These are phyloP conservation scores for Chlorella sp. DNA, from an alignment of 139 green algal species.

Conservation along the genomic window DNA sequence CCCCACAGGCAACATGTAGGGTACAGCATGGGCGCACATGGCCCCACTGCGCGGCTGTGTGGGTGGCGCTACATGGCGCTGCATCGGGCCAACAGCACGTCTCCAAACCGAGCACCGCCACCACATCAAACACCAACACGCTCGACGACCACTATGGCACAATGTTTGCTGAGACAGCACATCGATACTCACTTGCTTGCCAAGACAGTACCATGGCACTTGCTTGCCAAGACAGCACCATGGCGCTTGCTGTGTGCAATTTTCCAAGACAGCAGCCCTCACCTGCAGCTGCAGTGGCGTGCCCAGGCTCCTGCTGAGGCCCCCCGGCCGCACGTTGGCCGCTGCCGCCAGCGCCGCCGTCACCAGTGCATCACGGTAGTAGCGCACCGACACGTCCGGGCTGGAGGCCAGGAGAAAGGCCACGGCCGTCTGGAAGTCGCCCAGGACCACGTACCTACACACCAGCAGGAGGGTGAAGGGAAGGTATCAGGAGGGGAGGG, in stretches of 20 bases:
- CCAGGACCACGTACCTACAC: conserved; percentile 34
- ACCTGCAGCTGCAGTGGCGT: conserved; percentile 1
- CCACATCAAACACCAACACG: too few relatives aligned
- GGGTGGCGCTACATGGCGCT: too few relatives aligned
- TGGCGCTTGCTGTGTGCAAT: neutral
- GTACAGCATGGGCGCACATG: too few relatives aligned
- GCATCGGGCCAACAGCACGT: too few relatives aligned
- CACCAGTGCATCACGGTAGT: conserved; percentile 65
- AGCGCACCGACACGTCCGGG: conserved; percentile 47
- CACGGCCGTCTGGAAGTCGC: conserved; percentile 74
- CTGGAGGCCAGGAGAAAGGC: conserved; percentile 68
- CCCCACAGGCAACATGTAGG: too few relatives aligned
- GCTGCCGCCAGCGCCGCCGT: conserved; percentile 65
- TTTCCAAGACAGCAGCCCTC: neutral
- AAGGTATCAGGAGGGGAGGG: neutral
- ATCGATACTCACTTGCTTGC: too few relatives aligned
- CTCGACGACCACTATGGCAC: too few relatives aligned
- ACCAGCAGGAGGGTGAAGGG: neutral
- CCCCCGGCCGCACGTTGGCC: conserved; percentile 8
- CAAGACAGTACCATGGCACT: too few relatives aligned
- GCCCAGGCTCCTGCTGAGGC: neutral
- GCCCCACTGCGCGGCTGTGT: too few relatives aligned
- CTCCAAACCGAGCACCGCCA: too few relatives aligned
- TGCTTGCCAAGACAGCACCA: too few relatives aligned
- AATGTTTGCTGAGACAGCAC: too few relatives aligned